Evolutionary conservation across 2,329 filamentous ascomycete species (phyloP).

Genomic region (Trichothecium roseum): DNA sequence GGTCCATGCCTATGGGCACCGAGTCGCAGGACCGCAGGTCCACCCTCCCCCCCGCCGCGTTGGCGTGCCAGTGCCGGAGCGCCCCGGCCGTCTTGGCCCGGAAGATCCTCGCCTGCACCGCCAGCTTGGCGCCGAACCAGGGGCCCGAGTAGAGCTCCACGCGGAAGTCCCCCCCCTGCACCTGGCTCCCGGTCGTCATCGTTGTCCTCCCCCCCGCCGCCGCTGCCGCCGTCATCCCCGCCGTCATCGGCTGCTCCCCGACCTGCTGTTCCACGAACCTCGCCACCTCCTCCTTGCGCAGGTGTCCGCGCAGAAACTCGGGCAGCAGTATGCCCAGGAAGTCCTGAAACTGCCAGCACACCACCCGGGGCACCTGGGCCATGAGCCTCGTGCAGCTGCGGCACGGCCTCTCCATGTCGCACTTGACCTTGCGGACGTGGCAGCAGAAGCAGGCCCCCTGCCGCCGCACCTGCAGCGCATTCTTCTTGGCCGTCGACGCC

Average conservation of each 20-base stretch:
- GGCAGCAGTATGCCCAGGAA: constrained; percentile 43
- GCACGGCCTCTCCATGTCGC: constrained; percentile 44
- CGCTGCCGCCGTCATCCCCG: constrained; percentile 23
- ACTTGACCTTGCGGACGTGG: constrained; percentile 48
- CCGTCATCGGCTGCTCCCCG: constrained; percentile 2
- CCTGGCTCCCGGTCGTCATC: too few relatives aligned
- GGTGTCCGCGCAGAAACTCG: constrained; percentile 37
- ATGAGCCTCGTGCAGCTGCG: constrained; percentile 45
- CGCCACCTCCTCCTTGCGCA: constrained; percentile 37
- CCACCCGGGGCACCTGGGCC: constrained; percentile 37
- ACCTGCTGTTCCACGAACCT: constrained; percentile 40
- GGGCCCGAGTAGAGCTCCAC: constrained; percentile 39
- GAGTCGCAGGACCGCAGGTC: constrained; percentile 30
- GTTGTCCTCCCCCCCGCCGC: constrained; percentile 27
- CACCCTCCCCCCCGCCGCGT: constrained; percentile 22
- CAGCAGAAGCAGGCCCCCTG: constrained; percentile 49
- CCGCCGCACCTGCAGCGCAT: constrained; percentile 42
- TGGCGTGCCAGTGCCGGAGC: constrained; percentile 40
- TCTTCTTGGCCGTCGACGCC: constrained; percentile 42
- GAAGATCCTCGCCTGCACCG: constrained; percentile 42
- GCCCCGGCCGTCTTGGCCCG: constrained; percentile 35
- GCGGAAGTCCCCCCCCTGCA: too few relatives aligned
- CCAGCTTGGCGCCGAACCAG: constrained; percentile 31
- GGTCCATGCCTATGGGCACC: constrained; percentile 40
- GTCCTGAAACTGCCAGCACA: constrained; percentile 50